Percentiles rank a stretch among this genome's conserved stretches.
Conservation (phyloP, 2,329 filamentous ascomycete species). For the Periconia sp. region DNA sequence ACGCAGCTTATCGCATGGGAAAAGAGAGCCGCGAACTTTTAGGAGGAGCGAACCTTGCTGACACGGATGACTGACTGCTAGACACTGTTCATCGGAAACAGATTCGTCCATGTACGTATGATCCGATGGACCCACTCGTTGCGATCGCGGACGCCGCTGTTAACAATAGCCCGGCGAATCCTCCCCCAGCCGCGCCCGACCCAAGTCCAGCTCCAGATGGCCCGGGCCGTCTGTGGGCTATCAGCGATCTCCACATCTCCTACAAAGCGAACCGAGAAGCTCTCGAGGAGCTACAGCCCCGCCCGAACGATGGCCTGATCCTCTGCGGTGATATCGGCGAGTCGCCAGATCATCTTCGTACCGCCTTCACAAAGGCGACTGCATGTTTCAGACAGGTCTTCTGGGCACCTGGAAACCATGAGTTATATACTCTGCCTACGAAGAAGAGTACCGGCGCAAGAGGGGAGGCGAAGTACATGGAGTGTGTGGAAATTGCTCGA, state of each 20-base stretch:
- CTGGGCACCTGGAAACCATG: constrained; percentile 65
- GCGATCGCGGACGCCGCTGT: constrained; percentile 2
- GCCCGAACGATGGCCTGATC: constrained; percentile 53
- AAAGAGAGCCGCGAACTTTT: too few relatives aligned
- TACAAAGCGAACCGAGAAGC: constrained; percentile 55
- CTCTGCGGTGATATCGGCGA: constrained; percentile 52
- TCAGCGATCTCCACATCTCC: constrained; percentile 54
- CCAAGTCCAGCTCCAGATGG: constrained; percentile 15
- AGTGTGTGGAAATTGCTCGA: constrained; percentile 61
- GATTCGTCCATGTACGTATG: not conserved
- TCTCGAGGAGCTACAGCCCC: constrained; percentile 48
- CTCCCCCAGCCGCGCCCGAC: constrained; percentile 12
- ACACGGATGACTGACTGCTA: too few relatives aligned
- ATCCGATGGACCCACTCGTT: constrained; percentile 16
- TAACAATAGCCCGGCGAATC: constrained; percentile 2
- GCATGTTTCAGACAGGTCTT: constrained; percentile 55
- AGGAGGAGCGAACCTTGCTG: too few relatives aligned
- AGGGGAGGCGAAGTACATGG: constrained; percentile 61
- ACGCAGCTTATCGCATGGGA: too few relatives aligned
- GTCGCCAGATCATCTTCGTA: constrained; percentile 37
- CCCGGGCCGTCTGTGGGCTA: constrained; percentile 49
- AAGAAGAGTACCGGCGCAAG: constrained; percentile 45
- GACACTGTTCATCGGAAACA: not conserved
- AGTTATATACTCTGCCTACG: constrained; percentile 60
- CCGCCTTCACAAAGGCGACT: constrained; percentile 48